Conservation (phyloP, 2,329 filamentous ascomycete species). For the Purpureocillium lavendulum region DNA sequence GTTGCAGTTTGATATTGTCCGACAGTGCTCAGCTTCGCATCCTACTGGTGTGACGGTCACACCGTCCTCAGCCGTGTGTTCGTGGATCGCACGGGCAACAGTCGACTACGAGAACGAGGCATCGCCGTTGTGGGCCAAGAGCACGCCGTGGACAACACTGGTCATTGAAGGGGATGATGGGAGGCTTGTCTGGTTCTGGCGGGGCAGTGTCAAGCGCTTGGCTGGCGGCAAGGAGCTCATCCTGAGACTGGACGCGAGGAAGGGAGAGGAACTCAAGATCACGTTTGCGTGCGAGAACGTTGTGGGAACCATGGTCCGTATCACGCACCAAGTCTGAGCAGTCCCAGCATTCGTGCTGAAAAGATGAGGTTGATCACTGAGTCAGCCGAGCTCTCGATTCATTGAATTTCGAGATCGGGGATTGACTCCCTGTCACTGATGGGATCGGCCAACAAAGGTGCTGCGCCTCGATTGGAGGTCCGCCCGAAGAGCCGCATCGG, state of each 20-base stretch:
- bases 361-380: neutral
- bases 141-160: constrained; percentile 61
- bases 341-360: constrained; percentile 7
- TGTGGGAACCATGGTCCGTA: constrained; percentile 45
- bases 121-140: constrained; percentile 54
- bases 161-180: constrained; percentile 52
- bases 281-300: constrained; percentile 83
- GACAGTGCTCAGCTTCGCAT: constrained; percentile 6
- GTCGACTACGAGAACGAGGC: constrained; percentile 64
- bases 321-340: constrained; percentile 6
- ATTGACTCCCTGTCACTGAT: too few relatives aligned
- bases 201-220: constrained; percentile 55
- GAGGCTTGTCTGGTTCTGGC: constrained; percentile 58
- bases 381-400: too few relatives aligned
- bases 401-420: too few relatives aligned
- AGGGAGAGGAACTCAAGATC: constrained; percentile 48
- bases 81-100: constrained; percentile 48
- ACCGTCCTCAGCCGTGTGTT: too few relatives aligned
- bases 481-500: too few relatives aligned
- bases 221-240: constrained; percentile 48
- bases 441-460: neutral
- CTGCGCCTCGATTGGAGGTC: too few relatives aligned
- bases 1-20: constrained; percentile 27
- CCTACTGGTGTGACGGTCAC: too few relatives aligned
- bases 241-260: constrained; percentile 45